phyloP scores from a whole-genome alignment of 192 early-diverging fungal species.

The Podila verticillata region DNA sequence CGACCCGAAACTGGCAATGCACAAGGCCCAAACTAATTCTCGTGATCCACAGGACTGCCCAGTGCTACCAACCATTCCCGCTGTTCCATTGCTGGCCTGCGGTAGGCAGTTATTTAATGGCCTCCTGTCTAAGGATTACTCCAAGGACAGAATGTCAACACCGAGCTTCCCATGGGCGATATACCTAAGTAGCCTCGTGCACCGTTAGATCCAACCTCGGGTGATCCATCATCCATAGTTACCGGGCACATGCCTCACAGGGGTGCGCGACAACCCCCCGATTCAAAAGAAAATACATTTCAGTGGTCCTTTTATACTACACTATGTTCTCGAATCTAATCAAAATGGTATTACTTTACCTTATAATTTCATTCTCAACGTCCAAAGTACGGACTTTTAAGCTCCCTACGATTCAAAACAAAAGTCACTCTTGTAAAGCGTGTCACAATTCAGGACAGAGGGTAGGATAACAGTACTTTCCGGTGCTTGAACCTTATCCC shows the following conservation, averaged over 20 bases:
- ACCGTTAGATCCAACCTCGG: constrained; percentile 33
- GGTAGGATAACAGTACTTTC: no score
- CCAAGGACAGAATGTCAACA: constrained; percentile 48
- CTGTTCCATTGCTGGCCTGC: constrained; percentile 54
- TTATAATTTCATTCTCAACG: no score
- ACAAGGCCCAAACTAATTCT: constrained; percentile 53
- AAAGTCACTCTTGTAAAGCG: no score
- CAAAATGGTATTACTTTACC: no score
- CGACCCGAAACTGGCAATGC: constrained; percentile 40
- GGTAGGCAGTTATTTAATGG: constrained; percentile 47
- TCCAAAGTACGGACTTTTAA: no score
- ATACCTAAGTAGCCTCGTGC: constrained; percentile 47
- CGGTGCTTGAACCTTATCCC: no score
- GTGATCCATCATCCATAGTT: constrained; percentile 43
- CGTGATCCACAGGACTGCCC: constrained; percentile 50
- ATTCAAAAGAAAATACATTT: constrained; percentile 9
- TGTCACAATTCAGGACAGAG: no score
- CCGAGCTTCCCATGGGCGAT: constrained; percentile 51
- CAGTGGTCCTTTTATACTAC: background rate
- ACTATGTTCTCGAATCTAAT: no score
- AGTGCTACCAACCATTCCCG: constrained; percentile 50
- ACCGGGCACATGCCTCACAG: constrained; percentile 47
- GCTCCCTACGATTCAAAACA: no score
- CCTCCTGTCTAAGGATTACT: constrained; percentile 41
- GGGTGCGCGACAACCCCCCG: constrained; percentile 39